phyloP scores from a whole-genome alignment of 2,329 filamentous ascomycete genomes.

The Apiospora pterosperma region DNA sequence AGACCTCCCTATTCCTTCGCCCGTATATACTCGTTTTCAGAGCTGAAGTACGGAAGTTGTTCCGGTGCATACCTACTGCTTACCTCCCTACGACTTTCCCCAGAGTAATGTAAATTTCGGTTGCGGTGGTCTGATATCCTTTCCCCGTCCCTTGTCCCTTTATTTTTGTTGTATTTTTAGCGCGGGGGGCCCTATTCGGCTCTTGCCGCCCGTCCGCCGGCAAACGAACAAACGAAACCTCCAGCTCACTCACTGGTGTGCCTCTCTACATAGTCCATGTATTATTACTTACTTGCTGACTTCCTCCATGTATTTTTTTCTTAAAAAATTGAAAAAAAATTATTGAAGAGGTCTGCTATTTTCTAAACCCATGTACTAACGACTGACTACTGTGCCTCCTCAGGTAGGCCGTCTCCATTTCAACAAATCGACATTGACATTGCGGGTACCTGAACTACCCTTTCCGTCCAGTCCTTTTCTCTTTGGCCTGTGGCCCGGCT shows the following conservation, averaged over 20 bases:
- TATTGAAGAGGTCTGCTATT: not conserved
- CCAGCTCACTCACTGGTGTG: not conserved
- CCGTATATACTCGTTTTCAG: not conserved
- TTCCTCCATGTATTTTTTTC: too few relatives aligned
- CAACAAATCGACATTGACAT: not conserved
- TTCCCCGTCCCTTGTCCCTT: not conserved
- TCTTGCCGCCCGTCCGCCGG: not conserved
- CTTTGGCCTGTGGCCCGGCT: not conserved
- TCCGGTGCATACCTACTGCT: not conserved
- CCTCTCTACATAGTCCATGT: not conserved
- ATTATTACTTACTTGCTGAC: too few relatives aligned
- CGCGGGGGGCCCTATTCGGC: not conserved
- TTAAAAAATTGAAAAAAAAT: too few relatives aligned
- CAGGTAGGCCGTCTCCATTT: not conserved
- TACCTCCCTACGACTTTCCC: too few relatives aligned
- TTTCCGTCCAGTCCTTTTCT: not conserved
- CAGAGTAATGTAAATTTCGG: not conserved
- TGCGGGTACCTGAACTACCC: conserved; percentile 1
- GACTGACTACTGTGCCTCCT: not conserved
- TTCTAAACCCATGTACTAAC: too few relatives aligned
- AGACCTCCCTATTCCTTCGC: not conserved
- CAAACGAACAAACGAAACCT: not conserved
- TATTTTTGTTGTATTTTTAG: not conserved
- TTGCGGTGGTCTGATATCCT: not conserved
- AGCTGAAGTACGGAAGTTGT: not conserved